These are phyloP conservation scores for Colletotrichum theobromicola DNA, from an alignment of 2,329 filamentous ascomycete species.

Conservation along the genomic window DNA sequence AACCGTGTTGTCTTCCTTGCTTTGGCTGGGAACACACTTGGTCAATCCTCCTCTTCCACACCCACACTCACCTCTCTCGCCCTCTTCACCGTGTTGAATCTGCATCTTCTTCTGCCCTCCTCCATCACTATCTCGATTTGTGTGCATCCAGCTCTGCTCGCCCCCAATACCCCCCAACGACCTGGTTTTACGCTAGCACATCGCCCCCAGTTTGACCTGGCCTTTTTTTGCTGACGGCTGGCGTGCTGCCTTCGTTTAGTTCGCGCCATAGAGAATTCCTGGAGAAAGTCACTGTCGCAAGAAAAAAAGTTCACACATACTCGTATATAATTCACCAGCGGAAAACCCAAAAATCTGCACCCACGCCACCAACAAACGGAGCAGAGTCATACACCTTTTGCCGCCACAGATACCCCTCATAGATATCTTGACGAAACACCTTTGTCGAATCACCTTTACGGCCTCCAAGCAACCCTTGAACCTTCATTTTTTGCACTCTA, in stretches of 20 bases:
- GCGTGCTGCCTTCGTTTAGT: conserved; percentile 12
- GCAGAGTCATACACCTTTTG: background rate
- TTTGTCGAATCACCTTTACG: background rate
- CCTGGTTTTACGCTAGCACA: background rate
- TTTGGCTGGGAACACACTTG: background rate
- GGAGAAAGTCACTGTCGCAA: conserved; percentile 18
- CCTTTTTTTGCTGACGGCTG: conserved; percentile 17
- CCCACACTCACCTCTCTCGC: background rate
- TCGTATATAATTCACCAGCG: conserved; percentile 19
- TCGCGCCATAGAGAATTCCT: conserved; percentile 20
- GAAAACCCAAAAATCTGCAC: background rate
- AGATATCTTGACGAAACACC: background rate
- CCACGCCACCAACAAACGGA: background rate
- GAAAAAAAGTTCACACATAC: conserved; percentile 13
- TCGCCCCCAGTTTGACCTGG: background rate
- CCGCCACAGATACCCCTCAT: background rate
- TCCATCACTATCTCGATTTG: background rate
- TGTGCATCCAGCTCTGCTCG: background rate
- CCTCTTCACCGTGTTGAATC: background rate
- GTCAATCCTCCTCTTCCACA: background rate
- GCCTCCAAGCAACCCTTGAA: background rate
- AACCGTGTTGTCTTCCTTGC: background rate
- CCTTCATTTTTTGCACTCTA: background rate
- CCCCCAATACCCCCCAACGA: background rate
- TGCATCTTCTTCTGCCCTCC: background rate